A percentile compares a stretch with the other conserved stretches of the same genome.
phyloP scores from a whole-genome alignment of 2,329 filamentous ascomycete species.

The Mycosphaerelloides madeirae region DNA sequence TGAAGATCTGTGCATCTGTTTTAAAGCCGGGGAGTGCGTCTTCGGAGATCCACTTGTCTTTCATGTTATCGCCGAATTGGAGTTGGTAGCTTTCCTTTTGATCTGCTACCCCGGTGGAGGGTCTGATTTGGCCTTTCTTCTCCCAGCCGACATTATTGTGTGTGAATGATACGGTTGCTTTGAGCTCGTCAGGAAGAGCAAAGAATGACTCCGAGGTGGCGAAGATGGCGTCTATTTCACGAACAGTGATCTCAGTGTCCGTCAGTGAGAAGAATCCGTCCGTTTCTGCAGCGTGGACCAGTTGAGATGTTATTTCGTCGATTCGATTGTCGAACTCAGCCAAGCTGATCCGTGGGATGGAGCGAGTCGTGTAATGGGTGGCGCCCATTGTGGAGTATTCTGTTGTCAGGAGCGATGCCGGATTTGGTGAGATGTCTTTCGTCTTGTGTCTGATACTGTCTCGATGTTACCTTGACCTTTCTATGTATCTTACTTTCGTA shows the following conservation, averaged over 20 bases:
- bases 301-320: slow-evolving; percentile 49
- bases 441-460: no score
- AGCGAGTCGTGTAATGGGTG: slow-evolving; percentile 39
- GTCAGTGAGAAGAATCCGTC: slow-evolving; percentile 58
- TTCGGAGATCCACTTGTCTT: slow-evolving; percentile 50
- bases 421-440: no score
- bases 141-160: slow-evolving; percentile 58
- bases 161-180: slow-evolving; percentile 53
- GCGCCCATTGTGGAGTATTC: slow-evolving; percentile 10
- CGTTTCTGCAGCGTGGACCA: slow-evolving; percentile 53
- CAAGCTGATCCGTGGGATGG: slow-evolving; percentile 52
- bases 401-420: no score
- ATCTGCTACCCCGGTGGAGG: slow-evolving; percentile 56
- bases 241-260: slow-evolving; percentile 50
- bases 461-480: no score
- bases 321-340: slow-evolving; percentile 50
- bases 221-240: slow-evolving; percentile 52
- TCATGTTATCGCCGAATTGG: slow-evolving; percentile 55
- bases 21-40: slow-evolving; percentile 48
- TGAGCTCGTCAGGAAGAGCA: slow-evolving; percentile 47
- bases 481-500: no score
- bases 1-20: slow-evolving; percentile 46
- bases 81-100: slow-evolving; percentile 60
- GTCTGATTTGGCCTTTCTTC: slow-evolving; percentile 54
- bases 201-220: slow-evolving; percentile 51